phyloP scores from a whole-genome alignment of 176 grass and related monocot species.

The Raddia distichophylla region DNA sequence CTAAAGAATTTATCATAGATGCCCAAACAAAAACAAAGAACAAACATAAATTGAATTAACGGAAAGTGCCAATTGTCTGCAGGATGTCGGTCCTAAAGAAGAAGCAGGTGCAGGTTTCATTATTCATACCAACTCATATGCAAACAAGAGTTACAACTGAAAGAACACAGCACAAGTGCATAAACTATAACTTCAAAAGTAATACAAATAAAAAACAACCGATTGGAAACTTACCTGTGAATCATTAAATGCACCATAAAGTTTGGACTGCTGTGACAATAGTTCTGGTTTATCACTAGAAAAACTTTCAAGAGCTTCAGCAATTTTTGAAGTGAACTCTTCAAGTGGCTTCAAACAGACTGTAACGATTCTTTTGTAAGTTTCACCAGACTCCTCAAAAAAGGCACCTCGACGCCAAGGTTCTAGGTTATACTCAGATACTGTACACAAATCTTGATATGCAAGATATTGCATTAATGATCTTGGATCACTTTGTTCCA shows the following conservation, averaged over 20 bases:
- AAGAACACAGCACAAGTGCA: neutral
- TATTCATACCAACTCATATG: neutral
- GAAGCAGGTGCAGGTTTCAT: neutral
- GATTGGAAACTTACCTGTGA: conserved; percentile 60
- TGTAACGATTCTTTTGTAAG: conserved; percentile 73
- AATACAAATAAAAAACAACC: conserved; percentile 19
- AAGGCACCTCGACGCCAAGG: conserved; percentile 80
- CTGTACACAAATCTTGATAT: conserved; percentile 86
- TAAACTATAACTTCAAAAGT: neutral
- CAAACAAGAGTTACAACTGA: conserved; percentile 14
- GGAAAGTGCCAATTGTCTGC: conserved; percentile 7
- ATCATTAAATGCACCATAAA: conserved; percentile 79
- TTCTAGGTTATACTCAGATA: conserved; percentile 84
- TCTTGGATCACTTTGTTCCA: conserved; percentile 74
- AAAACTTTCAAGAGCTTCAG: conserved; percentile 64
- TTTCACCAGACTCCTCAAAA: conserved; percentile 94
- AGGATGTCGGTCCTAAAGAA: neutral
- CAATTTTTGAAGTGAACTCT: conserved; percentile 69
- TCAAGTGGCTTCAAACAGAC: conserved; percentile 84
- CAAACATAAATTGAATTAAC: neutral
- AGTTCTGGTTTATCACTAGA: conserved; percentile 58
- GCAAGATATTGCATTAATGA: conserved; percentile 87
- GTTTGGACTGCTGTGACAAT: conserved; percentile 66
- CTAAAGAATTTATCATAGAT: neutral
- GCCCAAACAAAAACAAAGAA: neutral